These are phyloP conservation scores for Alternaria longipes DNA, from an alignment of 2,329 filamentous ascomycete species.

Conservation along the genomic window DNA sequence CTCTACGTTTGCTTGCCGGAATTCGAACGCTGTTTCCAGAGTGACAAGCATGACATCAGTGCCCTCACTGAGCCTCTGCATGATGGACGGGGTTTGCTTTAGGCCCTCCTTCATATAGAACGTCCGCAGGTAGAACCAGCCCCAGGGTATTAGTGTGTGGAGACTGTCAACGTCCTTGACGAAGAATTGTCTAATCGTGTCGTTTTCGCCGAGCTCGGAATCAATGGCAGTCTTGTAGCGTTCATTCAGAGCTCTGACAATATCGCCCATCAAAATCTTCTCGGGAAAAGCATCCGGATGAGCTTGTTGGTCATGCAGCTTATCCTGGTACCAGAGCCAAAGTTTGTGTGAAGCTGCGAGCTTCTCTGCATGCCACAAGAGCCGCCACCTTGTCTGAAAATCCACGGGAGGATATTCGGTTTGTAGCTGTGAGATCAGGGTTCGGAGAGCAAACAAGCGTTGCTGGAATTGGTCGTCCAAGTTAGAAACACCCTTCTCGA, in stretches of 20 bases:
- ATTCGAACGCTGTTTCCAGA: conserved; percentile 71
- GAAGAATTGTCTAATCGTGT: conserved; percentile 87
- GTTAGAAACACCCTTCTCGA: conserved; percentile 76
- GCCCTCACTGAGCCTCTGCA: conserved; percentile 68
- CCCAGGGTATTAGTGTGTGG: conserved; percentile 80
- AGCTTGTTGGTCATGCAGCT: conserved; percentile 73
- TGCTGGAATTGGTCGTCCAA: conserved; percentile 82
- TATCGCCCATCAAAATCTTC: conserved; percentile 75
- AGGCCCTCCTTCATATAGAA: conserved; percentile 74
- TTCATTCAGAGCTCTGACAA: conserved; percentile 79
- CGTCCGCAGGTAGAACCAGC: conserved; percentile 71
- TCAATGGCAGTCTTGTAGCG: conserved; percentile 76
- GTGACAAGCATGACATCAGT: conserved; percentile 75
- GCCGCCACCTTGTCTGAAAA: conserved; percentile 74
- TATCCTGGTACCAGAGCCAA: conserved; percentile 82
- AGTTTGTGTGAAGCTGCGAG: conserved; percentile 80
- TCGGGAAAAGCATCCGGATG: conserved; percentile 66
- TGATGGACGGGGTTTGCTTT: conserved; percentile 61
- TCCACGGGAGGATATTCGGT: conserved; percentile 71
- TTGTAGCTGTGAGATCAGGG: conserved; percentile 76
- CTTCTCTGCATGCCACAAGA: conserved; percentile 92
- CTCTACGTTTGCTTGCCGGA: conserved; percentile 73
- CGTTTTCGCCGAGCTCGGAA: conserved; percentile 73
- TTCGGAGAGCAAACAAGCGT: conserved; percentile 76
- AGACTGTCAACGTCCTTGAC: conserved; percentile 70